Conservation (phyloP, 495 filamentous ascomycete genomes). For the Penicillium argentinense region DNA sequence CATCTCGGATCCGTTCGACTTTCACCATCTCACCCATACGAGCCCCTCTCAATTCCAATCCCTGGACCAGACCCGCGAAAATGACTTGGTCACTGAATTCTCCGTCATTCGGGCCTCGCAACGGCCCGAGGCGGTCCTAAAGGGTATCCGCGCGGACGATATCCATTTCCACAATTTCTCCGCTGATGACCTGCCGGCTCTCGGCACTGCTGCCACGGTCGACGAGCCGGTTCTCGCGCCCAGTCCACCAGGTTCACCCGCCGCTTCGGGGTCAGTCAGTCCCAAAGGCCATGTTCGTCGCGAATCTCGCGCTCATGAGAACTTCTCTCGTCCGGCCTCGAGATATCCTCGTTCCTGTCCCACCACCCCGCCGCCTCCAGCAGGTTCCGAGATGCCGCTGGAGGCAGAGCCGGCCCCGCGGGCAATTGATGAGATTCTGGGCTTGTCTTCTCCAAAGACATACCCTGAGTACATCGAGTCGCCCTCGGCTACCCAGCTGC, state of each 20-base stretch:
- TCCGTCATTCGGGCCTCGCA: constrained; percentile 68
- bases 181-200: constrained; percentile 44
- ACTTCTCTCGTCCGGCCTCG: constrained; percentile 51
- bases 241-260: constrained; percentile 27
- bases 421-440: constrained; percentile 47
- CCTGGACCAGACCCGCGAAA: constrained; percentile 54
- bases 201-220: constrained; percentile 22
- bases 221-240: constrained; percentile 19
- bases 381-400: constrained; percentile 31
- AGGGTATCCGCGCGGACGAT: constrained; percentile 63
- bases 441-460: constrained; percentile 27
- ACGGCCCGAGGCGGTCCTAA: constrained; percentile 56
- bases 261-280: constrained; percentile 12
- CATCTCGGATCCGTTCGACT: constrained; percentile 86
- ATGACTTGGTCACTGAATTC: constrained; percentile 66
- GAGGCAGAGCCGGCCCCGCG: constrained; percentile 42
- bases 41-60: constrained; percentile 61
- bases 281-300: constrained; percentile 20
- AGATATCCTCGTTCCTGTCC: constrained; percentile 32
- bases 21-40: constrained; percentile 83
- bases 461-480: constrained; percentile 38
- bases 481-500: constrained; percentile 10
- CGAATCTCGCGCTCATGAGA: constrained; percentile 44
- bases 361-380: constrained; percentile 29
- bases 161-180: constrained; percentile 64